Evolutionary conservation across 2,329 filamentous ascomycete genomes (phyloP), one percentile per base, ranked within the genome.

Genomic region (Dryadomyces sulphureus): DNA sequence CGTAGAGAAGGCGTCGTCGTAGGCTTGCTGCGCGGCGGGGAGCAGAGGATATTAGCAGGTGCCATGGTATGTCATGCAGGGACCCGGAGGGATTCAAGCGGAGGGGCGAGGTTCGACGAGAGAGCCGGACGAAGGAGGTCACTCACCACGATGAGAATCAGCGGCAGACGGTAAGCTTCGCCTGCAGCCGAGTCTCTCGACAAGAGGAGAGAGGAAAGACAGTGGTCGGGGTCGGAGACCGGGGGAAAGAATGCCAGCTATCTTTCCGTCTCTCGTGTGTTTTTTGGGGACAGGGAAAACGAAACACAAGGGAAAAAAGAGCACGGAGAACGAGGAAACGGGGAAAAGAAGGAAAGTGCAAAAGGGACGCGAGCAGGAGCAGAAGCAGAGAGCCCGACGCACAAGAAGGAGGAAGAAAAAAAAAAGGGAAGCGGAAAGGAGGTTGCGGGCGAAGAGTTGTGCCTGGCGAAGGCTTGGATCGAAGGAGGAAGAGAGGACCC

Each of bases 1-100:
- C 60, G 67, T 68, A 62, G 59, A 36, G 17, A 36, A 58, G 71
- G 65, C 68, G 71, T 76, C 74, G 73, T 77, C 59, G 70, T 78
- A 59, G 61, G 27, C 59, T 67, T 43, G 45, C 47, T 36, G 12
- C 14, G 14, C 14, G 27, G 7, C 7, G 27, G 27, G 14, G 7
- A 30, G 7, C 27, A 30, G 27, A 30, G 7, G 27, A 30, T 7
- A 30, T 7, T 30, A 30, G 27, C 27, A 30, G 7, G 7, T 30
- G 27, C 14, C 27, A 30, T n/a, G n/a, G 27, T 30, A 30, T 30
- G 7, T 30, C 9, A 36, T 36, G 34, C 16, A 17, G 34, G 17
- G 34, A 3, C 17, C 34, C 5, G 8, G 19, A 5, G 38, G 38
- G 12, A 21, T 7, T 19, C 12, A 22, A 14, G 21, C 12, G 19